These are phyloP conservation scores for Neurospora hispaniola DNA, from an alignment of 495 filamentous ascomycete genomes.

Conservation along the genomic window DNA sequence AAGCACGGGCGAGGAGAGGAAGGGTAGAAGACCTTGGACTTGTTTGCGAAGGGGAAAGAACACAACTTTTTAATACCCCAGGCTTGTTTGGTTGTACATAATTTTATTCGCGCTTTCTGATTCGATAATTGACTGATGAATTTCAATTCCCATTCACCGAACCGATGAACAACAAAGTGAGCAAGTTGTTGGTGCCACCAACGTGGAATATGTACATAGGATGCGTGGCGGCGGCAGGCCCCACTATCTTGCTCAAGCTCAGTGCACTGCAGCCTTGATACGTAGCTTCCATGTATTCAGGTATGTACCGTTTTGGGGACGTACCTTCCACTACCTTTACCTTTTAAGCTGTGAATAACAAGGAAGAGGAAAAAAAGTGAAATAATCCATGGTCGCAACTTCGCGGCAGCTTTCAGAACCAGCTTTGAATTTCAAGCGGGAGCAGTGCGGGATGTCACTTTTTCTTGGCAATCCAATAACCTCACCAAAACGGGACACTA, in stretches of 20 bases:
- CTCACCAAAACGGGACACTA: background rate
- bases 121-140: background rate
- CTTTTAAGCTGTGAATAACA: background rate
- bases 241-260: background rate
- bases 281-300: background rate
- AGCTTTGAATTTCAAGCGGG: background rate
- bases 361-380: too few relatives aligned
- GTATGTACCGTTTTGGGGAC: background rate
- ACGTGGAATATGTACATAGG: background rate
- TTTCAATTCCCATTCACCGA: background rate
- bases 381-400: background rate
- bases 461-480: background rate
- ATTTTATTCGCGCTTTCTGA: background rate
- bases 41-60: background rate
- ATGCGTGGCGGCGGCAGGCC: background rate
- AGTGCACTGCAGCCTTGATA: background rate
- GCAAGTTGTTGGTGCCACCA: background rate
- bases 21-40: background rate
- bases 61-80: background rate
- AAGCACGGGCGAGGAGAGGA: background rate
- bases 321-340: background rate
- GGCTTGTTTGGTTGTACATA: background rate
- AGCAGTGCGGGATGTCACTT: background rate
- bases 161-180: background rate
- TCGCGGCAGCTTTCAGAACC: background rate